Percentiles rank a stretch among this genome's conserved stretches.
Evolutionary conservation across 2,329 filamentous ascomycete species (phyloP).

Genomic region (Xylaria sp.): DNA sequence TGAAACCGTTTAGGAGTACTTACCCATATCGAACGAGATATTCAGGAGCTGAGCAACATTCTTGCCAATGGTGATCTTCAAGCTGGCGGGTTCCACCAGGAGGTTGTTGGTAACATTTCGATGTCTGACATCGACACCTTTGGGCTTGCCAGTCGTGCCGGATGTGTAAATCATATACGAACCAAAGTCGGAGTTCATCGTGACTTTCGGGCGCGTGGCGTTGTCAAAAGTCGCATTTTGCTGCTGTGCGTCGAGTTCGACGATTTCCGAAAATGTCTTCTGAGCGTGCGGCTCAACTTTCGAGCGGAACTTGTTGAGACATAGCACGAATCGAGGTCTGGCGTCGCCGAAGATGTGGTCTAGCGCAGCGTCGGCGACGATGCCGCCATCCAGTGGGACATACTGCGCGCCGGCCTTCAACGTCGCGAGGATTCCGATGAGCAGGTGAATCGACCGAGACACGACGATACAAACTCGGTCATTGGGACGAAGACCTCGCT

Average conservation of each 20-base stretch:
- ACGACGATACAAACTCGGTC: slow-evolving; percentile 52
- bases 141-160: slow-evolving; percentile 52
- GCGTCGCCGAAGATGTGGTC: slow-evolving; percentile 46
- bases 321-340: slow-evolving; percentile 41
- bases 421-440: slow-evolving; percentile 52
- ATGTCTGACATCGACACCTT: slow-evolving; percentile 55
- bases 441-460: slow-evolving; percentile 51
- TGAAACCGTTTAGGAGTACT: slow-evolving; percentile 24
- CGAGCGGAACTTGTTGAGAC: slow-evolving; percentile 32
- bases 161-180: slow-evolving; percentile 43
- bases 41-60: slow-evolving; percentile 52
- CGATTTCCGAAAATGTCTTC: slow-evolving; percentile 29
- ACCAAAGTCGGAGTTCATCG: slow-evolving; percentile 21
- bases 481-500: slow-evolving; percentile 37
- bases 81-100: slow-evolving; percentile 45
- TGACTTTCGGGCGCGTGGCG: slow-evolving; percentile 14
- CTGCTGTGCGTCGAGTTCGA: slow-evolving; percentile 15
- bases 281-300: slow-evolving; percentile 17
- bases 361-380: slow-evolving; percentile 45
- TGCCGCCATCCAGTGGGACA: slow-evolving; percentile 52
- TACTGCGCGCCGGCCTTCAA: slow-evolving; percentile 55
- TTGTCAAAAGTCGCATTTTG: slow-evolving; percentile 6
- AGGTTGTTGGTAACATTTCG: slow-evolving; percentile 46
- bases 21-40: slow-evolving; percentile 58
- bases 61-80: slow-evolving; percentile 46